phyloP scores from a whole-genome alignment of 2,329 filamentous ascomycete genomes.

The Arthrobotrys musiformis region DNA sequence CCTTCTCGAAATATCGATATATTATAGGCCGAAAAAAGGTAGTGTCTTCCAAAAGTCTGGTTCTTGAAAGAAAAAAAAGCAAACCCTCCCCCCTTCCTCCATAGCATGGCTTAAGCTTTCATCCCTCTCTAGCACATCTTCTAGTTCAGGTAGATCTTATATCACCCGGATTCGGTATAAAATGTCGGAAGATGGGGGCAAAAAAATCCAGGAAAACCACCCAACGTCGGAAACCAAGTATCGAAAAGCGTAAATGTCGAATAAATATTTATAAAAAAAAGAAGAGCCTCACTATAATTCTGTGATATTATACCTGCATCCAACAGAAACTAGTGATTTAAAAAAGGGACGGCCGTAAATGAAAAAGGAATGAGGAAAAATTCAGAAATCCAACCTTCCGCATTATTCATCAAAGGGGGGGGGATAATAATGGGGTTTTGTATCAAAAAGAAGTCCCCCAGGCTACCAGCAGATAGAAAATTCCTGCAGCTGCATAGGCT shows the following conservation, averaged over 20 bases:
- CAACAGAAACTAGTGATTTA: neutral
- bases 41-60: neutral
- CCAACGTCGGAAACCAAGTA: constrained; percentile 8
- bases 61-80: neutral
- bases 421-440: constrained; percentile 19
- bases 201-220: neutral
- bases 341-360: too few relatives aligned
- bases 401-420: constrained; percentile 9
- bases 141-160: neutral
- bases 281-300: neutral
- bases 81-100: constrained; percentile 34
- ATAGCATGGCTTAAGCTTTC: too few relatives aligned
- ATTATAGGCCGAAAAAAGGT: neutral
- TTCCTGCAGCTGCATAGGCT: too few relatives aligned
- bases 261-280: too few relatives aligned
- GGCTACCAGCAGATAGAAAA: too few relatives aligned
- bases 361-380: neutral
- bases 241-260: neutral
- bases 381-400: neutral
- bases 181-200: neutral
- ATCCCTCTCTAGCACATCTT: constrained; percentile 21
- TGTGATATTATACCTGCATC: too few relatives aligned
- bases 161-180: neutral
- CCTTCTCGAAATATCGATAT: too few relatives aligned
- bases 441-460: too few relatives aligned